Evolutionary conservation across 2,329 filamentous ascomycete genomes (phyloP), one percentile per base, ranked within the genome.

Genomic region (Calonectria pteridis): DNA sequence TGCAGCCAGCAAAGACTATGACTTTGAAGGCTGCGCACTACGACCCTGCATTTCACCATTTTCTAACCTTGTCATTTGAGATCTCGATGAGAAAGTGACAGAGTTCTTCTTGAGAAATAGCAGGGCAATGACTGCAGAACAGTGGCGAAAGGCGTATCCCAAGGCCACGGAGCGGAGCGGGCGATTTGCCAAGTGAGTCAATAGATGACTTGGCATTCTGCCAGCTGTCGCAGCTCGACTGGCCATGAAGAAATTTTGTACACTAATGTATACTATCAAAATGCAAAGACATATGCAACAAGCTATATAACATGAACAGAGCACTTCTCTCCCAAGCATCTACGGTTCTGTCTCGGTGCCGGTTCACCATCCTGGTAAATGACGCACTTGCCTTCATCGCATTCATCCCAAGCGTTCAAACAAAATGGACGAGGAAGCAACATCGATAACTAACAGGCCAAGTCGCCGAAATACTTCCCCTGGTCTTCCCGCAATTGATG

Each of bases 1-100:
- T 78, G 6, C 78, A 79, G 35, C 77, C 77, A 26, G 77, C 71
- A 9, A 64, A 37, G 29, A 29, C 26, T 9, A 77, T 77, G 76
- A 33, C 26, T 11, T 59, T 77, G 16, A 16, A 33, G 4, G 43
- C n/a, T 46, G 49, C 26, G 29, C 26, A 26, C 43, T n/a, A 26
- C 10, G 9, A 28, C 40, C 4, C 37, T 7, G 11, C 23, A 29
- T n/a, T 29, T 26, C 43, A 40, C 28, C 26, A 26, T 14, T 1
- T 2, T n/a, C 65, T 46, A 33, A 69, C 3, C 11, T 31, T 55
- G 35, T 14, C 3, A 43, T 40, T 7, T 5, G n/a, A 78, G 74
- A 76, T n/a, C n/a, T 76, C 11, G 73, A 77, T 43, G 16, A 59
- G 1, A 69, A 67, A 18, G 70, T 76, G 1, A 75, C 75, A 1